A percentile compares a stretch with the other conserved stretches of the same genome.
phyloP scores from a whole-genome alignment of 1,139 yeast species.

The Debaryomyces robertsiae region DNA sequence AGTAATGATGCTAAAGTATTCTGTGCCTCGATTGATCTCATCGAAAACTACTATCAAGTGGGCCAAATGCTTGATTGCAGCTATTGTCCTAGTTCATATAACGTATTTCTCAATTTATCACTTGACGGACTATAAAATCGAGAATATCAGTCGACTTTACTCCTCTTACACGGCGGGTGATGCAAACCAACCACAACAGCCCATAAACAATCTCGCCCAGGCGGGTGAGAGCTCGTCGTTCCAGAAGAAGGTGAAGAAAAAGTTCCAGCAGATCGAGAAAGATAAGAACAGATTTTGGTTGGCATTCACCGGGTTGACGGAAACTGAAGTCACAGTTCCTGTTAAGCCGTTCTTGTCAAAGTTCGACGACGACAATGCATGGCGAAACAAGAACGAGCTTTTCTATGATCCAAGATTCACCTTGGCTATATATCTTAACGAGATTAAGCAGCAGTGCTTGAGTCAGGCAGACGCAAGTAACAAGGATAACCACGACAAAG shows the following conservation, averaged over 20 bases:
- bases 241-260: constrained; percentile 13
- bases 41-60: constrained; percentile 6
- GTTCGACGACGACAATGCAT: constrained; percentile 20
- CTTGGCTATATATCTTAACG: constrained; percentile 34
- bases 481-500: constrained; percentile 6
- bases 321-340: constrained; percentile 16
- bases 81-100: constrained; percentile 7
- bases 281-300: constrained; percentile 25
- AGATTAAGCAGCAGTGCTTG: constrained; percentile 23
- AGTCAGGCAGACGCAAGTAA: constrained; percentile 11
- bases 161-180: constrained; percentile 7
- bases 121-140: constrained; percentile 7
- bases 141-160: constrained; percentile 3
- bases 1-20: constrained; percentile 2
- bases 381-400: constrained; percentile 24
- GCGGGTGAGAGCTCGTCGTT: constrained; percentile 8
- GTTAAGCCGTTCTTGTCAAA: constrained; percentile 19
- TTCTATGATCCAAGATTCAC: constrained; percentile 46
- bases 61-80: constrained; percentile 9
- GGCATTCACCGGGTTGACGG: constrained; percentile 26
- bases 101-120: constrained; percentile 6
- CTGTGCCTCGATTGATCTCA: constrained; percentile 3
- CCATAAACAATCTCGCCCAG: constrained; percentile 7
- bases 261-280: constrained; percentile 18
- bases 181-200: constrained; percentile 11